phyloP scores from a whole-genome alignment of 345 rosid genomes.

The thale cress (Arabidopsis thaliana) region DNA sequence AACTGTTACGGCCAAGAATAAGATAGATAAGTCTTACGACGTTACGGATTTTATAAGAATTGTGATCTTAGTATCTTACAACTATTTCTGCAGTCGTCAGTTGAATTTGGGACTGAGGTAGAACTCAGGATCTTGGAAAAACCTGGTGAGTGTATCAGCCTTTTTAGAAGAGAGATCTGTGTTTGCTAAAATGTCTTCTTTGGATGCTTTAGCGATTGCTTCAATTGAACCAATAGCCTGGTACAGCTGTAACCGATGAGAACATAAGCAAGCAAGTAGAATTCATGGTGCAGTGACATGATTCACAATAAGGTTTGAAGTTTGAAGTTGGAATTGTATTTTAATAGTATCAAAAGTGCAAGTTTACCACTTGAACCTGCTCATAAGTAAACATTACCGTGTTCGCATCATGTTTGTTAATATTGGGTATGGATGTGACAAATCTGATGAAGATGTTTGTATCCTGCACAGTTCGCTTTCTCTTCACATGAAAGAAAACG shows the following conservation, averaged over 20 bases:
- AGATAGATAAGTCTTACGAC: constrained; percentile 10
- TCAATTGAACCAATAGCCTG: constrained; percentile 92
- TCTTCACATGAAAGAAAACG: constrained; percentile 54
- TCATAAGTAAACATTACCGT: constrained; percentile 51
- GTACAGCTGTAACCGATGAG: constrained; percentile 61
- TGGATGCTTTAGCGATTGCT: constrained; percentile 81
- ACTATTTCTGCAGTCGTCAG: constrained; percentile 35
- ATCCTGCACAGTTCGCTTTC: constrained; percentile 62
- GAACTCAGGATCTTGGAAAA: constrained; percentile 79
- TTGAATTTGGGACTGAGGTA: constrained; percentile 70
- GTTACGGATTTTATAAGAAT: constrained; percentile 6
- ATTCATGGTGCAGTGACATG: background rate
- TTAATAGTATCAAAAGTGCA: background rate
- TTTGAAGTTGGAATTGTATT: background rate
- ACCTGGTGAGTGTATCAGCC: constrained; percentile 63
- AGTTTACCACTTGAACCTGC: background rate
- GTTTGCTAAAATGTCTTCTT: constrained; percentile 69
- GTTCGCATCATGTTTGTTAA: constrained; percentile 84
- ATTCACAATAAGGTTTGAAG: background rate
- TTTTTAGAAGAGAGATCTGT: constrained; percentile 88
- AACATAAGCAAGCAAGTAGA: constrained; percentile 3
- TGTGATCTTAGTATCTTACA: constrained; percentile 12
- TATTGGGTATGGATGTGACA: constrained; percentile 80
- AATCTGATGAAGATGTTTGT: constrained; percentile 65
- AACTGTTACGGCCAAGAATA: constrained; percentile 7